Conservation (phyloP, 441 rosid genomes). For the Eutrema salsugineum region DNA sequence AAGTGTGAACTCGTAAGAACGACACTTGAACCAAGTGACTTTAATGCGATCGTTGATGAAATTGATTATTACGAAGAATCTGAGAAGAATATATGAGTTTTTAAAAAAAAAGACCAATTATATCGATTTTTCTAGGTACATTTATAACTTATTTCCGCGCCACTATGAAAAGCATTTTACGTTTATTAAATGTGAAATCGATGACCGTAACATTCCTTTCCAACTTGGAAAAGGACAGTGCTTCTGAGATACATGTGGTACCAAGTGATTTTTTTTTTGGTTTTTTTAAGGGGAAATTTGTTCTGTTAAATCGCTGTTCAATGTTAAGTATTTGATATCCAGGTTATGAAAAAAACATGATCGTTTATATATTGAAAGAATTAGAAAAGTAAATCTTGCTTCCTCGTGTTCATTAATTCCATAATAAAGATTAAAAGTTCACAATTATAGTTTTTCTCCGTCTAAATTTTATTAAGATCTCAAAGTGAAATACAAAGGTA, state of each 20-base stretch:
- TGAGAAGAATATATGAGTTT: not conserved
- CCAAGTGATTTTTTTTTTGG: not conserved
- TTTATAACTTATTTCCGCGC: not conserved
- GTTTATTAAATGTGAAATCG: not conserved
- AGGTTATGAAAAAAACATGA: too few species aligned
- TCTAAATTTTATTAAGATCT: too few species aligned
- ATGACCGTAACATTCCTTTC: constrained; percentile 18
- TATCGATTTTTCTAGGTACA: not conserved
- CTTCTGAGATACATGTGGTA: constrained; percentile 1
- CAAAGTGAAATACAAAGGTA: too few species aligned
- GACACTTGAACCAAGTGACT: not conserved
- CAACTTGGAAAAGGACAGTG: constrained; percentile 20
- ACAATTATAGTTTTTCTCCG: too few species aligned
- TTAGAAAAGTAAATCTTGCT: too few species aligned
- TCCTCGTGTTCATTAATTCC: too few species aligned
- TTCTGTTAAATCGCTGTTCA: too few species aligned
- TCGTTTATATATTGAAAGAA: too few species aligned
- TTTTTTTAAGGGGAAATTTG: too few species aligned
- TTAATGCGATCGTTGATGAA: not conserved
- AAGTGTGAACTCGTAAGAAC: not conserved
- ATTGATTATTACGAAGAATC: not conserved
- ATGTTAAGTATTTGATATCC: too few species aligned
- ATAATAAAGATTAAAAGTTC: too few species aligned
- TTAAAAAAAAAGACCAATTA: not conserved
- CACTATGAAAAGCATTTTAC: not conserved